Conservation (phyloP, 2,329 filamentous ascomycete species). For the Dactylellina leptospora region DNA sequence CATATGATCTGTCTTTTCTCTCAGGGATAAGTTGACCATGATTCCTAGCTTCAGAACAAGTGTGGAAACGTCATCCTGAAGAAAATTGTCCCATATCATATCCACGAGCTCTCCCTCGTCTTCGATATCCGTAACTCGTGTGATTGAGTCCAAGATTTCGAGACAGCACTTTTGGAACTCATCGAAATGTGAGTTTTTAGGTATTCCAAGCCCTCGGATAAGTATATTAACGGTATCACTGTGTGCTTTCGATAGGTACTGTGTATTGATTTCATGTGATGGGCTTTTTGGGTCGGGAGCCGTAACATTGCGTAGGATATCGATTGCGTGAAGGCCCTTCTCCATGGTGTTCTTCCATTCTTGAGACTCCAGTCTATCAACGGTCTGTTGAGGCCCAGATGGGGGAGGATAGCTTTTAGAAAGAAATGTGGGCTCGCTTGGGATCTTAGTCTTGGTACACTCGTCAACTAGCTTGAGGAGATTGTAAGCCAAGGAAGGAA, state of each 20-base stretch:
- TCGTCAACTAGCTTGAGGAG: slow-evolving; percentile 13
- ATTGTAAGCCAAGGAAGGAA: neutral
- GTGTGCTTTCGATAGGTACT: neutral
- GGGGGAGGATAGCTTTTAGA: neutral
- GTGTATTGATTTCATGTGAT: slow-evolving; percentile 3
- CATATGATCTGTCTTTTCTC: slow-evolving; percentile 80
- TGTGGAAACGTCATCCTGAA: slow-evolving; percentile 78
- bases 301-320: slow-evolving; percentile 41
- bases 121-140: neutral
- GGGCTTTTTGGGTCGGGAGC: neutral
- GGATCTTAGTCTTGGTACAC: slow-evolving; percentile 1
- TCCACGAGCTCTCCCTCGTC: slow-evolving; percentile 61
- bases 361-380: slow-evolving; percentile 28
- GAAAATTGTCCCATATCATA: slow-evolving; percentile 62
- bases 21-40: slow-evolving; percentile 79
- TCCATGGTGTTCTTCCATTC: slow-evolving; percentile 21
- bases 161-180: slow-evolving; percentile 18
- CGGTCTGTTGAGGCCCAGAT: neutral
- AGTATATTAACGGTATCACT: slow-evolving; percentile 1
- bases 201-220: neutral
- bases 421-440: neutral
- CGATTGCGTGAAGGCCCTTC: slow-evolving; percentile 11
- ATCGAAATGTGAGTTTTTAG: neutral
- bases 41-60: slow-evolving; percentile 83
- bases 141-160: slow-evolving; percentile 12